These are phyloP conservation scores for Pyrus betulifolia DNA, from an alignment of 306 rosid genomes.

Conservation along the genomic window DNA sequence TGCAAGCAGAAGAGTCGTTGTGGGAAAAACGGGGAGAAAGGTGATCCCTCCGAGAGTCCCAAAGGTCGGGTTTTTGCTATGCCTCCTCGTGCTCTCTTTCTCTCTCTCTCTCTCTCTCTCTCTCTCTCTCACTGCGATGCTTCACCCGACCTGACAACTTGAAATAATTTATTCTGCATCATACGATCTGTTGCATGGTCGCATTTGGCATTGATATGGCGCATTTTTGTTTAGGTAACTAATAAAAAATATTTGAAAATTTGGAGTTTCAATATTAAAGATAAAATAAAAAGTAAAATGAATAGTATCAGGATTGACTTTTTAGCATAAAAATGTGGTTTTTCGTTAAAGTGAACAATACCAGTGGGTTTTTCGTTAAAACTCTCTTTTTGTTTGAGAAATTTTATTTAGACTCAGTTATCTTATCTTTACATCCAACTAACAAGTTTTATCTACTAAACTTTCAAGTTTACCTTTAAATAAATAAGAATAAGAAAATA, in stretches of 20 bases:
- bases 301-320: too few relatives aligned
- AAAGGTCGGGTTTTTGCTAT: slow-evolving; percentile 27
- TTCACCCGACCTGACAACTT: neutral
- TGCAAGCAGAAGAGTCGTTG: neutral
- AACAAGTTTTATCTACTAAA: too few relatives aligned
- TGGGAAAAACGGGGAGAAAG: neutral
- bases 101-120: neutral
- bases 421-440: too few relatives aligned
- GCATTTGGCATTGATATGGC: neutral
- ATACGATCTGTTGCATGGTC: neutral
- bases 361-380: too few relatives aligned
- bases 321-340: too few relatives aligned
- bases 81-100: slow-evolving; percentile 6
- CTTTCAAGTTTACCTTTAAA: too few relatives aligned
- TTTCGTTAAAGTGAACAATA: too few relatives aligned
- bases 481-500: too few relatives aligned
- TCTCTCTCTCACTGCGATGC: neutral
- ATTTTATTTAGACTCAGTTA: too few relatives aligned
- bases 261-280: too few relatives aligned
- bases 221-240: neutral
- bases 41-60: slow-evolving; percentile 38
- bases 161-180: neutral
- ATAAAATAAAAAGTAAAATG: too few relatives aligned
- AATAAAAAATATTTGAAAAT: too few relatives aligned
- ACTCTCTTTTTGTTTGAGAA: neutral